Conservation (phyloP, 371 early-diverging fungal genomes). For the Parasitella parasitica region DNA sequence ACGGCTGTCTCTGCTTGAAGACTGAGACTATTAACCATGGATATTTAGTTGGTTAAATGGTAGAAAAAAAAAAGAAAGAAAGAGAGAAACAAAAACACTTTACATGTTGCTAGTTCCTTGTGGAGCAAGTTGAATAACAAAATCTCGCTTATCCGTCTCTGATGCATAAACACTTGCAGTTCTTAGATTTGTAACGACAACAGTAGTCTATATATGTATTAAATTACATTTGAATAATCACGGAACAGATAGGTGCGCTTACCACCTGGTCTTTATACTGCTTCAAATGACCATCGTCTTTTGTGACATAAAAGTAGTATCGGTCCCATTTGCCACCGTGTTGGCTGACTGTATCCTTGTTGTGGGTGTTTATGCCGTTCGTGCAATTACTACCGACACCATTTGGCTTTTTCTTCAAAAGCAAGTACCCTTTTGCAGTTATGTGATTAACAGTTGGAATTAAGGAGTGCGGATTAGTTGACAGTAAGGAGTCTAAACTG, state of each 20-base stretch:
- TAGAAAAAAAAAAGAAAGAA: background rate
- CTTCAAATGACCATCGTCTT: conserved; percentile 27
- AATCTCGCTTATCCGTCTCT: conserved; percentile 31
- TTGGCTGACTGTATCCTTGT: background rate
- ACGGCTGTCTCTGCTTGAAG: conserved; percentile 32
- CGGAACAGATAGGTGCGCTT: background rate
- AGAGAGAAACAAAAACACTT: background rate
- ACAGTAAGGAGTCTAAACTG: conserved; percentile 25
- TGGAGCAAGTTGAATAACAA: conserved; percentile 21
- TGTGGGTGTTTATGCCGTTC: background rate
- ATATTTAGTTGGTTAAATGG: background rate
- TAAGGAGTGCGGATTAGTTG: conserved; percentile 4
- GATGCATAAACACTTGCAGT: conserved; percentile 17
- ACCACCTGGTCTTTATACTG: conserved; percentile 23
- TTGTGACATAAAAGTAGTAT: conserved; percentile 28
- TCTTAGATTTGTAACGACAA: conserved; percentile 16
- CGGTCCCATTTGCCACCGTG: conserved; percentile 26
- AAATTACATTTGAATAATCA: background rate
- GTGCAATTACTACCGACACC: conserved; percentile 6
- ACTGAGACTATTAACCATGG: conserved; percentile 1
- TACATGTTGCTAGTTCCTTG: conserved; percentile 9
- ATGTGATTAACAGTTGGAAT: conserved; percentile 5
- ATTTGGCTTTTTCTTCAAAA: conserved; percentile 11
- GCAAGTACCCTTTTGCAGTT: conserved; percentile 21
- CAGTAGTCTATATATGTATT: conserved; percentile 6